Evolutionary conservation across 805 yeast species (phyloP), one percentile per base, ranked within the genome.

Genomic region (Kodamaea nitidulidarum): DNA sequence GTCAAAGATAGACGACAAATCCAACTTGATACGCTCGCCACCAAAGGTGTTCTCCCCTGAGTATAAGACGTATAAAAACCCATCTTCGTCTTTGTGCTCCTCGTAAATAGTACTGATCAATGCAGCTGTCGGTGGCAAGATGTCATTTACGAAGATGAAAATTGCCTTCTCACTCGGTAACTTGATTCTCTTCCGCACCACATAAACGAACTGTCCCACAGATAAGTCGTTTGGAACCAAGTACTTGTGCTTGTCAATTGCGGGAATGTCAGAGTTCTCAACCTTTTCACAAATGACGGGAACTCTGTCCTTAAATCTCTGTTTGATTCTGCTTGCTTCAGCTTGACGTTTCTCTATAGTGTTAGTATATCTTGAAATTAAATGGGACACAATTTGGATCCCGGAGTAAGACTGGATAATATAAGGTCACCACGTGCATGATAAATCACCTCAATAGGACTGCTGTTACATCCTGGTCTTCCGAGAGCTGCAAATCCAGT

Each of bases 11-110:
- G 29, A 15, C 16, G 41, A 36, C 38, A 43, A 36, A 21, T 39
- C 45, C 39, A 41, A 39, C n/a, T 40, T 32, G 9, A 25, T 15
- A 18, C 32, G 31, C 26, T 39, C 58, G 39, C 64, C 65, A 42
- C 98, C 98, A 70, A 93, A 93, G 5, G 98, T 93, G 67, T 93
- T 93, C 66, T 93, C 98, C 35, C 98, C 98, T 5, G 96, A 86
- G 69, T 91, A 91, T 47, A 95, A 78, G 48, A 93, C 91, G 66
- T 93, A 93, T 57, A 93, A 78, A 65, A 93, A 93, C 26, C 98
- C 98, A 61, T 93, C 98, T 58, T 91, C 91, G 60, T 93, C 98
- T 68, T 88, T 88, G 66, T 93, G 96, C 63, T 93, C 97, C 55
- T 90, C 95, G 59, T 93, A 93, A 48, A 93, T 84, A 16, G 93